Base-by-base conservation (phyloP, 257 asterid genomes). In the Gentiana dahurica region DNA sequence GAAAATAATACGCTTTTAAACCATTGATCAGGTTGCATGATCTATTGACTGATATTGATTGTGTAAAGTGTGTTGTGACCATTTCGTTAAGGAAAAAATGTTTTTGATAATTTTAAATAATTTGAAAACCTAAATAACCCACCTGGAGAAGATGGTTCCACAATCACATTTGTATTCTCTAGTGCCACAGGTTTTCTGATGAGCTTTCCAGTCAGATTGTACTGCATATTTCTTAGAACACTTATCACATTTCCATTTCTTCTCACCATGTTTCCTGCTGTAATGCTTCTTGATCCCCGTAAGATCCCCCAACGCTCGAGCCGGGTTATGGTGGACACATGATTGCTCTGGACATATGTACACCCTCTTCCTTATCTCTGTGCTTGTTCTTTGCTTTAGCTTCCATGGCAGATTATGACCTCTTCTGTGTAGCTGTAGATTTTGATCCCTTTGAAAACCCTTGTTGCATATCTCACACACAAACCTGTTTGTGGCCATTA, bases 351-450 rank as follows among this genome's bases (percentile, higher is more conserved):
- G 97, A 67, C 97, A 88, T 49, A 85, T 77, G 12, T 85, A 88
- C 9, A 88, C 97, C 0, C 94, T 79, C 55, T 88, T 88, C 33
- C 70, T 70, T 13, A 76, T 81, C 65, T 85, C 94, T 0, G 64
- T 66, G 0, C 83, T 81, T 0, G 85, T 74, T 55, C 97, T 68
- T 48, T 85, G 95, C 61, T 68, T 68, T 2, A 89, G 78, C 74
- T 89, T 85, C 97, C 97, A 89, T 1, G 97, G 95, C 12, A 89
- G 95, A 57, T 89, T 89, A 37, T 89, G 97, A 0, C 97, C 94
- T 61, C 97, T 72, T 50, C 97, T 68, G 62, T 89, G 97, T 3
- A 89, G 37, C 60, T 89, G 97, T 48, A 85, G 84, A 37, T 89
- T 89, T 53, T 89, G 97, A 54, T 89, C 97, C 68, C 97, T 79